Percentiles rank a stretch among this genome's conserved stretches.
Evolutionary conservation across 2,329 filamentous ascomycete species (phyloP).

Genomic region (Trichothecium sympodiale): DNA sequence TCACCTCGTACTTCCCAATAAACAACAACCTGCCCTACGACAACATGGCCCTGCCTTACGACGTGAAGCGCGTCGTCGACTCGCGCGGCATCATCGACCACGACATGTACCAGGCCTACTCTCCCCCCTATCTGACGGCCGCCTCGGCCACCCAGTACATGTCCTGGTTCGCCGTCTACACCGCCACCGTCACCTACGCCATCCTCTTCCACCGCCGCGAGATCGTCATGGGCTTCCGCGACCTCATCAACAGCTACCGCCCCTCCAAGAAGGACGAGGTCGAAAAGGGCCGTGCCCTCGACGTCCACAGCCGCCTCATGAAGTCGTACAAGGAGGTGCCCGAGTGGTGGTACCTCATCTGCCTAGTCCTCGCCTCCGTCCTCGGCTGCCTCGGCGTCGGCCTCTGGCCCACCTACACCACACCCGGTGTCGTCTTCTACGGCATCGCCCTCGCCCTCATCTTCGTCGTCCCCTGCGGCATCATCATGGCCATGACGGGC

Average conservation of each 20-base stretch:
- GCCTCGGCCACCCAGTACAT: conserved; percentile 23
- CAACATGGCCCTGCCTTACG: conserved; percentile 25
- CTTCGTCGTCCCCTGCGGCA: conserved; percentile 40
- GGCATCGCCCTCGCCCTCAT: conserved; percentile 36
- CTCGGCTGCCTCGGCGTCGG: conserved; percentile 35
- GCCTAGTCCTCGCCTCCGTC: conserved; percentile 30
- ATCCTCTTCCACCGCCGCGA: conserved; percentile 27
- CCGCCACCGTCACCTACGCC: conserved; percentile 26
- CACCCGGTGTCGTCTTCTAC: conserved; percentile 38
- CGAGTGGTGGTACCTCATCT: conserved; percentile 41
- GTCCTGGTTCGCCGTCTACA: conserved; percentile 29
- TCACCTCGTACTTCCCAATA: conserved; percentile 26
- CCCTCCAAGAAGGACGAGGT: no score
- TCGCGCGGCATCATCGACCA: conserved; percentile 22
- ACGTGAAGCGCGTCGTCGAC: conserved; percentile 23
- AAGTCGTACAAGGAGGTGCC: conserved; percentile 34
- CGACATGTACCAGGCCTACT: conserved; percentile 27
- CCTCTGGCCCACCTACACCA: conserved; percentile 38
- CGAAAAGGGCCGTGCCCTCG: conserved; percentile 19
- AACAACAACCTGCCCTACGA: conserved; percentile 28
- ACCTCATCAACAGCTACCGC: conserved; percentile 8
- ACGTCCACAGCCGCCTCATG: conserved; percentile 39
- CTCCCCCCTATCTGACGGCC: conserved; percentile 28
- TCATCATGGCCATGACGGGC: conserved; percentile 42
- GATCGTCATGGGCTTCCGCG: conserved; percentile 23